Conservation (phyloP, 2,329 filamentous ascomycete genomes). For the Scortechinia acanthostroma region DNA sequence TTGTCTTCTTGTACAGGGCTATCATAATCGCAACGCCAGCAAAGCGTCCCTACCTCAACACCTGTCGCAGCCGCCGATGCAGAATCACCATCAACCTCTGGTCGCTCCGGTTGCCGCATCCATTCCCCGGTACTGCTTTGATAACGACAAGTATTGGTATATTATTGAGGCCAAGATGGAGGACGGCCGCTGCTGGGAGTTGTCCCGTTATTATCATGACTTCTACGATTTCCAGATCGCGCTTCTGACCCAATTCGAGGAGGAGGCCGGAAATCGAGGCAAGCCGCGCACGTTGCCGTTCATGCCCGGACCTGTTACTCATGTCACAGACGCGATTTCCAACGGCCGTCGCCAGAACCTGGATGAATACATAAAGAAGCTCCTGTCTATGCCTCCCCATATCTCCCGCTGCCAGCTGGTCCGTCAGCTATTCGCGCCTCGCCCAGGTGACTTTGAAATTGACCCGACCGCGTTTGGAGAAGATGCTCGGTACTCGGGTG, state of each 20-base stretch:
- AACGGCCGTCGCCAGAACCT: conserved; percentile 60
- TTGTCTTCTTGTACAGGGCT: neutral
- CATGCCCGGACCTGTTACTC: conserved; percentile 68
- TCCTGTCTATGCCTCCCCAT: conserved; percentile 51
- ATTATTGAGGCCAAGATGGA: conserved; percentile 87
- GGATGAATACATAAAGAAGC: conserved; percentile 62
- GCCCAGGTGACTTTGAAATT: conserved; percentile 59
- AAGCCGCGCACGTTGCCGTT: conserved; percentile 53
- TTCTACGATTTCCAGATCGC: conserved; percentile 99
- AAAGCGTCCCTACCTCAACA: neutral
- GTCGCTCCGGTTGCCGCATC: conserved; percentile 74
- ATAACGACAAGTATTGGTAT: conserved; percentile 98
- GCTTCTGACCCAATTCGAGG: conserved; percentile 58
- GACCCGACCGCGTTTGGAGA: conserved; percentile 1
- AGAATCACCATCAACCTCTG: conserved; percentile 19
- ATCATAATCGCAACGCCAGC: neutral
- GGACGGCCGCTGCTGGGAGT: conserved; percentile 84
- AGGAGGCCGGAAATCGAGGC: conserved; percentile 1
- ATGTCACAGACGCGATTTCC: conserved; percentile 65
- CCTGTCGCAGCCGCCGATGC: neutral
- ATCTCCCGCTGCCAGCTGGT: conserved; percentile 55
- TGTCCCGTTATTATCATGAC: conserved; percentile 92
- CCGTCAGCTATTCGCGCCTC: conserved; percentile 53
- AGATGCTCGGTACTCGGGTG: conserved; percentile 9
- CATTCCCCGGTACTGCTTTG: conserved; percentile 89